phyloP scores from a whole-genome alignment of 1,139 yeast species.

The Taphrina deformans region DNA sequence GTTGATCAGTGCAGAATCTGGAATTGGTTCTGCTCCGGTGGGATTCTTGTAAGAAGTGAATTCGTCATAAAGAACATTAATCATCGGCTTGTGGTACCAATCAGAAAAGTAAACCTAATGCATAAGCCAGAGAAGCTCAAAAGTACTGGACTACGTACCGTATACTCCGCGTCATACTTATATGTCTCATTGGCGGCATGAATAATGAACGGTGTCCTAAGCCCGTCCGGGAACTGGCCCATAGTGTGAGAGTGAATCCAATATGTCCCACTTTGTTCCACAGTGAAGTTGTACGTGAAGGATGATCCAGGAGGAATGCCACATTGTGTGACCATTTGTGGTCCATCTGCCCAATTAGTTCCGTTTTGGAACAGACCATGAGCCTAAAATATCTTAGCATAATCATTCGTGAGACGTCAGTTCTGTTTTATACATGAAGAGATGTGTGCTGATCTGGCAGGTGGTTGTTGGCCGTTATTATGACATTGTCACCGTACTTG shows the following conservation, averaged over 20 bases:
- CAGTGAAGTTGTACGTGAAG: conserved; percentile 74
- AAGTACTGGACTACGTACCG: conserved; percentile 46
- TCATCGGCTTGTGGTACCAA: conserved; percentile 73
- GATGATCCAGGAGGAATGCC: conserved; percentile 75
- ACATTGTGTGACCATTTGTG: conserved; percentile 73
- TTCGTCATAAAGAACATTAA: conserved; percentile 46
- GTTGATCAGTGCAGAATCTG: conserved; percentile 56
- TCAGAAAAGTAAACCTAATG: conserved; percentile 50
- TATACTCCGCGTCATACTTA: conserved; percentile 72
- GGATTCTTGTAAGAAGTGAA: conserved; percentile 79
- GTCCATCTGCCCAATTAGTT: conserved; percentile 78
- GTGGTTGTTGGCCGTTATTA: conserved; percentile 67
- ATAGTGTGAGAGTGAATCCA: conserved; percentile 94
- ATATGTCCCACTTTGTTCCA: conserved; percentile 80
- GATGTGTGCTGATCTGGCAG: conserved; percentile 50
- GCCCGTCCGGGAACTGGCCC: conserved; percentile 88
- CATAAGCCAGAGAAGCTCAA: not conserved
- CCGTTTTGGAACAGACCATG: conserved; percentile 88
- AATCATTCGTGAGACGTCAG: not conserved
- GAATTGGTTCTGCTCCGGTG: conserved; percentile 96
- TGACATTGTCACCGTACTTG: conserved; percentile 72
- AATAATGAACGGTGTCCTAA: conserved; percentile 77
- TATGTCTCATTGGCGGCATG: conserved; percentile 57
- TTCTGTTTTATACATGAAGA: not conserved
- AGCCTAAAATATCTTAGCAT: conserved; percentile 75